Conservation (phyloP, 179 eudicot species). For the Heliamphora pulchella region DNA sequence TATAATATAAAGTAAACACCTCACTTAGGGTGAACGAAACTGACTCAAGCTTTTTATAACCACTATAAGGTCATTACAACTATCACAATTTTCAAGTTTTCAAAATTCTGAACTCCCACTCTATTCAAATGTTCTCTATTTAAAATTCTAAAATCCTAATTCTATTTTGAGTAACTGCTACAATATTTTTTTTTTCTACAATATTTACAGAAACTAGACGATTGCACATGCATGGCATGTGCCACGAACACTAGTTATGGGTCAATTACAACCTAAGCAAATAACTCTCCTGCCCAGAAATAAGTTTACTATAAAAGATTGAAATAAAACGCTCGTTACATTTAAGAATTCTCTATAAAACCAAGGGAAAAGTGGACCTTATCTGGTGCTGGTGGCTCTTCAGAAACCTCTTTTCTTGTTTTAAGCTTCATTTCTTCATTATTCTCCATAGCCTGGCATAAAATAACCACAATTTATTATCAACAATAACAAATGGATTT, state of each 20-base stretch:
- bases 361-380: conserved; percentile 47
- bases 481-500: background rate
- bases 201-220: too few relatives aligned
- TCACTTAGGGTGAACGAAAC: too few relatives aligned
- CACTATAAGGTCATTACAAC: too few relatives aligned
- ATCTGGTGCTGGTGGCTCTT: conserved; percentile 49
- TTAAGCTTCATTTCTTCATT: conserved; percentile 59
- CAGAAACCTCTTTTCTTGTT: conserved; percentile 49
- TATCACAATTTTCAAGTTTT: too few relatives aligned
- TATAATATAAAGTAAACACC: too few relatives aligned
- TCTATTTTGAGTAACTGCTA: too few relatives aligned
- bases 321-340: background rate
- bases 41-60: too few relatives aligned
- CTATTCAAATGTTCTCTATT: too few relatives aligned
- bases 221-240: background rate
- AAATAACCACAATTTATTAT: background rate
- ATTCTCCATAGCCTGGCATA: conserved; percentile 52
- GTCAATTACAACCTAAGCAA: background rate
- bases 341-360: background rate
- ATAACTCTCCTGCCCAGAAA: background rate
- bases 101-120: too few relatives aligned
- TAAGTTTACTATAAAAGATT: background rate
- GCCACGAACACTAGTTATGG: background rate
- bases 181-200: too few relatives aligned
- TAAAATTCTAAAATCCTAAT: too few relatives aligned